A percentile compares a stretch with the other conserved stretches of the same genome.
Evolutionary conservation across 352 stramenopile genomes (phyloP).

Genomic region (Phytopythium mirpurense): DNA sequence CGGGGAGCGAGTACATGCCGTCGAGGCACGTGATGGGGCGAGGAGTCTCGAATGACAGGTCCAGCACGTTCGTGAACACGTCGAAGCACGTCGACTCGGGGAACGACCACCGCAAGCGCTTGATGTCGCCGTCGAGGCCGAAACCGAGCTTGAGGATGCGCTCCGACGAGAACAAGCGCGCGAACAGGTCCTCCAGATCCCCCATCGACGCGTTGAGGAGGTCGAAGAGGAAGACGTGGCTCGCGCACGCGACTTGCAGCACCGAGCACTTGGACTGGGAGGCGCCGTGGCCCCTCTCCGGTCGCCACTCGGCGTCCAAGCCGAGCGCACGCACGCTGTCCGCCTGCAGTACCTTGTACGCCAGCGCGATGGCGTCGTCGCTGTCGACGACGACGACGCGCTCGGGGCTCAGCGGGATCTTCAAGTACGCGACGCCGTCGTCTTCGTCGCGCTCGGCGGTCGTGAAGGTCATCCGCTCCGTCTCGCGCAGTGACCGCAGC

Average conservation of each 20-base stretch:
- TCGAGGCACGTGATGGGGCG: constrained; percentile 20
- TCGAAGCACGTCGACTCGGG: constrained; percentile 61
- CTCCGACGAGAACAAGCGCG: constrained; percentile 47
- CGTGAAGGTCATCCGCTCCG: not conserved
- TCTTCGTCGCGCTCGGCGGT: constrained; percentile 3
- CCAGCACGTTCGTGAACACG: constrained; percentile 53
- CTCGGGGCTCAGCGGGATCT: constrained; percentile 36
- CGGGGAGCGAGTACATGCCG: constrained; percentile 16
- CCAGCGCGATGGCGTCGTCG: constrained; percentile 40
- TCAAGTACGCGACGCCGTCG: constrained; percentile 32
- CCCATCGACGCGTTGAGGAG: constrained; percentile 40
- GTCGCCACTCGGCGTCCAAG: constrained; percentile 71
- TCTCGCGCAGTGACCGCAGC: constrained; percentile 16
- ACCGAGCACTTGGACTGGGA: constrained; percentile 60
- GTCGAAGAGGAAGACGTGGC: constrained; percentile 68
- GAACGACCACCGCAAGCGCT: constrained; percentile 65
- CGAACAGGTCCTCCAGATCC: constrained; percentile 66
- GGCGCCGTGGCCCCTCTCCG: constrained; percentile 26
- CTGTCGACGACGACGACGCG: constrained; percentile 56
- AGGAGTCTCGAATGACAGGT: constrained; percentile 46
- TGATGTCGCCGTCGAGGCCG: constrained; percentile 59
- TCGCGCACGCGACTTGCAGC: constrained; percentile 60
- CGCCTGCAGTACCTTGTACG: constrained; percentile 43
- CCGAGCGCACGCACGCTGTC: constrained; percentile 32
- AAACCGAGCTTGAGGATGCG: constrained; percentile 59